phyloP scores from a whole-genome alignment of 768 basidiomycete genomes.

The Hysterangium stoloniferum region DNA sequence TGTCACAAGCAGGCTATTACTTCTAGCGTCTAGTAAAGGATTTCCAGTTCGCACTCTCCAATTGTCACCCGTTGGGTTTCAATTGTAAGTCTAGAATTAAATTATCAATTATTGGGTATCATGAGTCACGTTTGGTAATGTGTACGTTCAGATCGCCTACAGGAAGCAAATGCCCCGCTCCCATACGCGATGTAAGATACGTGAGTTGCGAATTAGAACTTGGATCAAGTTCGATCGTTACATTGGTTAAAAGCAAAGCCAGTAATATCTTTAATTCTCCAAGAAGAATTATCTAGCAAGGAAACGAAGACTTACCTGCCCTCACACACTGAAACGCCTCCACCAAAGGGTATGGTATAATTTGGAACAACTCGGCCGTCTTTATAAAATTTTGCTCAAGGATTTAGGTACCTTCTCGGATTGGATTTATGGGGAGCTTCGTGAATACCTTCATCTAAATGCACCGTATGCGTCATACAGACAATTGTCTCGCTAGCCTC shows the following conservation, averaged over 20 bases:
- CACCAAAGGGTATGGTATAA: constrained; percentile 21
- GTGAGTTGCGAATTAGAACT: constrained; percentile 10
- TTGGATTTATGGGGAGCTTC: background rate
- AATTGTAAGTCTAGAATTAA: too few species aligned
- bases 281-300: constrained; percentile 16
- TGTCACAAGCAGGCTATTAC: too few species aligned
- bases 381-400: constrained; percentile 10
- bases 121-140: background rate
- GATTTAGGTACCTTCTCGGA: constrained; percentile 14
- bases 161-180: constrained; percentile 14
- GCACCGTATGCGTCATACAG: constrained; percentile 15
- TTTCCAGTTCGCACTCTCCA: too few species aligned
- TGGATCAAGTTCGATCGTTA: constrained; percentile 14
- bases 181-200: constrained; percentile 11
- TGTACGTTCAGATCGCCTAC: background rate
- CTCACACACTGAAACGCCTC: constrained; percentile 23
- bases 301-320: constrained; percentile 15
- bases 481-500: constrained; percentile 16
- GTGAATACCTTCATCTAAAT: constrained; percentile 18
- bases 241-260: constrained; percentile 15
- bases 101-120: too few species aligned
- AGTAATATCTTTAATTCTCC: constrained; percentile 18
- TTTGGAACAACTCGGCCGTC: constrained; percentile 15
- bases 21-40: too few species aligned
- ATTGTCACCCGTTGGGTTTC: too few species aligned